Evolutionary conservation across 2,329 filamentous ascomycete genomes (phyloP).

Genomic region (Alternaria brassicicola): DNA sequence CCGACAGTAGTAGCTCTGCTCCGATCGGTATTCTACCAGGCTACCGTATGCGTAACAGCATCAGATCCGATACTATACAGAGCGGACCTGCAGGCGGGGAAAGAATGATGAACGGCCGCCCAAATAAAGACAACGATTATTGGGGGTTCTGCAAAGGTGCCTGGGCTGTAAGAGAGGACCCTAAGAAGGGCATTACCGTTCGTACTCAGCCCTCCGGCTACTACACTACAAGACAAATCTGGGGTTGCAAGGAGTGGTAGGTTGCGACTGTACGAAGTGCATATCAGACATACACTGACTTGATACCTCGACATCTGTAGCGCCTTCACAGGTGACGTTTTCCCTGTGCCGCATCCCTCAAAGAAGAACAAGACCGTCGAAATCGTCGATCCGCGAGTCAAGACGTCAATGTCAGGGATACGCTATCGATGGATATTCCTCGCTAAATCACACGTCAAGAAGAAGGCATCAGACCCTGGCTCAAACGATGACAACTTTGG

Average conservation of each 20-base stretch:
- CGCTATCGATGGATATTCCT: slow-evolving; percentile 50
- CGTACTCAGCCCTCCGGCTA: slow-evolving; percentile 43
- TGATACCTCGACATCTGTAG: background rate
- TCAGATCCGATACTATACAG: slow-evolving; percentile 27
- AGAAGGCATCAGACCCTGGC: slow-evolving; percentile 13
- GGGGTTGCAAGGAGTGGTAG: slow-evolving; percentile 43
- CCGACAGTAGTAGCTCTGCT: slow-evolving; percentile 22
- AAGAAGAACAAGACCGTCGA: slow-evolving; percentile 39
- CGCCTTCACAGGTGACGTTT: slow-evolving; percentile 42
- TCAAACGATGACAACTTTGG: slow-evolving; percentile 38
- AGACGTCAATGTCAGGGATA: slow-evolving; percentile 34
- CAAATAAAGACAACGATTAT: slow-evolving; percentile 50
- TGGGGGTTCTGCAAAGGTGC: slow-evolving; percentile 52
- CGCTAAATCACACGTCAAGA: slow-evolving; percentile 44
- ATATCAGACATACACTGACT: background rate
- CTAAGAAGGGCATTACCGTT: slow-evolving; percentile 39
- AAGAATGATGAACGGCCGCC: slow-evolving; percentile 44
- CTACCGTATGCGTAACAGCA: slow-evolving; percentile 12
- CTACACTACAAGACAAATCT: slow-evolving; percentile 44
- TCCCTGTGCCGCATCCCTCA: slow-evolving; percentile 26
- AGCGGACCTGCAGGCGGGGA: slow-evolving; percentile 24
- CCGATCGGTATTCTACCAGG: slow-evolving; percentile 22
- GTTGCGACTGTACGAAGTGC: background rate
- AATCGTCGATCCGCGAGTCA: slow-evolving; percentile 38
- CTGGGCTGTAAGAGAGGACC: slow-evolving; percentile 45